Percentiles rank a stretch among this genome's conserved stretches.
These are phyloP conservation scores for Isoetes engelmannii DNA, from an alignment of 83 land plant genomes.

Conservation along the genomic window DNA sequence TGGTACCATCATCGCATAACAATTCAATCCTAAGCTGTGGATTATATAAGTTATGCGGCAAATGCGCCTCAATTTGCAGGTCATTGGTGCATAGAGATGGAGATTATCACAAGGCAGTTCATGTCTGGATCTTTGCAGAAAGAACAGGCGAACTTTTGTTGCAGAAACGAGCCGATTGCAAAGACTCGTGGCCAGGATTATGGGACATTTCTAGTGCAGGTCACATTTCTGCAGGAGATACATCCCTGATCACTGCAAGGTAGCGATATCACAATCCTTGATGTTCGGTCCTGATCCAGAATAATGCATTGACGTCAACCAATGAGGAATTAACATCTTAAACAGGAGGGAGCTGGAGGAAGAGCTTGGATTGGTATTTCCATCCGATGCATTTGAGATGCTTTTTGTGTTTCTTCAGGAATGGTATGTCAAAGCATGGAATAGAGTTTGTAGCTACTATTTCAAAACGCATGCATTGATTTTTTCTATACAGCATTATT, in stretches of 20 bases:
- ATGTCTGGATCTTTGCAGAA: conserved; percentile 78
- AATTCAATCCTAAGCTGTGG: too few species aligned
- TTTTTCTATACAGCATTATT: conserved; percentile 46
- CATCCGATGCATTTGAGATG: conserved; percentile 82
- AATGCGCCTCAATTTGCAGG: conserved; percentile 25
- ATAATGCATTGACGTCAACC: background rate
- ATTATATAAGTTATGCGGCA: background rate
- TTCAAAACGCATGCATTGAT: background rate
- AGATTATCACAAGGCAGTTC: conserved; percentile 85
- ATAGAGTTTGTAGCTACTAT: background rate
- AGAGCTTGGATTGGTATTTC: conserved; percentile 79
- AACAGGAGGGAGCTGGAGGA: conserved; percentile 89
- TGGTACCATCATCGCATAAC: background rate
- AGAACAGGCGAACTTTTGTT: conserved; percentile 72
- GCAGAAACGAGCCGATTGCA: conserved; percentile 77
- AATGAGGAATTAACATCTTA: background rate
- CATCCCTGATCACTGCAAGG: conserved; percentile 77
- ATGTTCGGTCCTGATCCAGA: background rate
- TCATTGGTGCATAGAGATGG: conserved; percentile 70
- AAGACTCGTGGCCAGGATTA: conserved; percentile 88
- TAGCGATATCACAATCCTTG: conserved; percentile 3
- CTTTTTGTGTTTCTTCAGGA: conserved; percentile 69
- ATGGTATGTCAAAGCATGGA: conserved; percentile 44
- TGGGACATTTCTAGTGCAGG: conserved; percentile 98
- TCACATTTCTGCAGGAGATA: conserved; percentile 90